Evolutionary conservation across 441 rosid genomes (phyloP), one percentile per base, ranked within the genome.

Genomic region (Brassica hybrid): DNA sequence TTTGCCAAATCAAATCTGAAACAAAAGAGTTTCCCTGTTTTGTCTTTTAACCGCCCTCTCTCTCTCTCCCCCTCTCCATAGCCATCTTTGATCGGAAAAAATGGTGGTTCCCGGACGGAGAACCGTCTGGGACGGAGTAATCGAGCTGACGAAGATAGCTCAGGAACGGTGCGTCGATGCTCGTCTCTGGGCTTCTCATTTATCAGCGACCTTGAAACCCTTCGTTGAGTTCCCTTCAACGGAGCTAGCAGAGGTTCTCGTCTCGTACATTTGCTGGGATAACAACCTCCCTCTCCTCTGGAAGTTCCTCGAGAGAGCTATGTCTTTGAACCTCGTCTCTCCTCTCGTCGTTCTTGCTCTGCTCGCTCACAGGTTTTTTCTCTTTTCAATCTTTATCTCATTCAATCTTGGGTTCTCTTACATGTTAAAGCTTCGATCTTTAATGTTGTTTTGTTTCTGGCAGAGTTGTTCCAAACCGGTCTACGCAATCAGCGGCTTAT

Each of bases 221-320:
- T 84, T 85, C 34, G 88, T 87, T 14, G 63, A 71, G 59, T 70
- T 90, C 65, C 95, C 95, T 7, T 88, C 91, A 0, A 36, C 85
- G 52, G 91, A 85, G 72, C 76, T 88, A 10, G 90, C 95, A 4
- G 84, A 86, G 45, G 76, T 82, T 38, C 70, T 90, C 68, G 93
- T 90, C 21, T 84, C 85, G 13, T 86, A 85, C 95, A 83, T 90
- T 85, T 86, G 86, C 59, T 88, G 91, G 93, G 95, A 88, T 14
- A 88, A 90, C 71, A 88, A 87, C 83, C 84, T 87, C 27, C 95
- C 95, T 21, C 52, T 84, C 59, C 65, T 86, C 52, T 90, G 95
- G 95, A 90, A 90, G 87, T 88, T 90, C 52, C 82, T 90, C 23
- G 95, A 88, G 30, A 82, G 85, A 66, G 91, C 95, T 36, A 81